Base-by-base conservation (phyloP, 2,329 filamentous ascomycete species). In the Monosporascus sp. region DNA sequence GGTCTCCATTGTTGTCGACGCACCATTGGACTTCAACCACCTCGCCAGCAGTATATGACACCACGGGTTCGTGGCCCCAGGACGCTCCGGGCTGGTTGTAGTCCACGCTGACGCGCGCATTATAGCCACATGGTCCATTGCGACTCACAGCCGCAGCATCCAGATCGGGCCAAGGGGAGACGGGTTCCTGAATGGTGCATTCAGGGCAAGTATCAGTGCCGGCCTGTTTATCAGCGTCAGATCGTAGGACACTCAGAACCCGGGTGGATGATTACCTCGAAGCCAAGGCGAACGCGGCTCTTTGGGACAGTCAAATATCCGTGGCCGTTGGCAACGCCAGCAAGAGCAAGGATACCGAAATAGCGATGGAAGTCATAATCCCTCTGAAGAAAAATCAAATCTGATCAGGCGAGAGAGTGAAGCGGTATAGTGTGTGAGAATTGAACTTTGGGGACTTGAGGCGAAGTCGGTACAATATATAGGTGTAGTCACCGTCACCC, bases 1-100 rank as follows among this genome's bases (percentile, higher is more conserved):
- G 78, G 57, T 81, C 78, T 0, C 79, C 79, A 58, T 81, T 81
- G 64, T 79, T 66, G 59, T 82, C 79, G 18, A 81, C 72, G 50
- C 79, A 81, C 79, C 79, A 81, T 61, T 79, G 68, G 0, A 81
- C 78, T 24, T 78, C 74, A 24, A 80, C 64, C 0, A 71, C 63
- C 9, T 80, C 66, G 0, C 78, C 78, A 0, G 74, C 65, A 0
- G 65, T 63, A 63, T 80, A 81, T 1, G 71, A 77, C 2, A 63
- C 71, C 0, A 79, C 74, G 0, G 71, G 65, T 0, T 65, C 51
- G 9, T 63, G 68, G 22, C 78, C 78, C 77, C 77, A 81, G 60
- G 69, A 63, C 3, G 53, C 55, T 0, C 63, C 61, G 0, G 78
- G 78, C 48, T 71, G 66, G 65, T 80, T 81, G 66, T 80, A 81